Evolutionary conservation across 1,284 basidiomycete genomes (phyloP), one percentile per base, ranked within the genome.

Genomic region (Coniferiporia weirii): DNA sequence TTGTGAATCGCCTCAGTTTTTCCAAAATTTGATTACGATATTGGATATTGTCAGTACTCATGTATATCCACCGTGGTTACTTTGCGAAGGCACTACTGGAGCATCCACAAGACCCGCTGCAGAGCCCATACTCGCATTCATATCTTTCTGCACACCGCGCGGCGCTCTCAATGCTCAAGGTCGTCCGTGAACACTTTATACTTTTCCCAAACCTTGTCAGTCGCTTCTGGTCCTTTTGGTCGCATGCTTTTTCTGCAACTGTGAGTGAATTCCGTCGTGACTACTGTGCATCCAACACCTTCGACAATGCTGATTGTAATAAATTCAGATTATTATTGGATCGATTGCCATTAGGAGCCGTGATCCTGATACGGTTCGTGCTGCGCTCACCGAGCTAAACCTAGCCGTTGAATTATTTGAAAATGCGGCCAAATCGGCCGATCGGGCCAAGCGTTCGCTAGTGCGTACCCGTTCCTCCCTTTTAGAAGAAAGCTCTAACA

Each of bases 221-320:
- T 43, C 62, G 66, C n/a, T 64, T 63, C 47, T 64, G 64, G 53
- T 60, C 63, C 4, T 60, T 67, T 35, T 67, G 66, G 66, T 66
- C 64, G 13, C 64, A 67, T 52, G 58, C 56, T 1, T 67, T 68
- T 46, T 64, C 66, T 35, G 64, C 66, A 36, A 62, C 66, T 34
- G 66, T 68, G 17, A 56, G 66, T 32, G 12, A n/a, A 15, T 54
- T 17, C 15, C 35, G 38, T 38, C 46, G 10, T 52, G 15, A 44
- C 8, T 38, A 12, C 0, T 3, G 19, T 27, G 15, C 38, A 15
- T 47, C 27, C 5, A 5, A 5, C 27, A 27, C 27, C 27, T 5
- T 27, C 27, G 27, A 27, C 27, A 5, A 13, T 46, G 12, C 43
- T 51, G 27, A 36, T 19, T 45, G 35, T 44, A 32, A n/a, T 36